These are phyloP conservation scores for Hypoxylon sp. DNA, from an alignment of 2,329 filamentous ascomycete genomes.

Conservation along the genomic window DNA sequence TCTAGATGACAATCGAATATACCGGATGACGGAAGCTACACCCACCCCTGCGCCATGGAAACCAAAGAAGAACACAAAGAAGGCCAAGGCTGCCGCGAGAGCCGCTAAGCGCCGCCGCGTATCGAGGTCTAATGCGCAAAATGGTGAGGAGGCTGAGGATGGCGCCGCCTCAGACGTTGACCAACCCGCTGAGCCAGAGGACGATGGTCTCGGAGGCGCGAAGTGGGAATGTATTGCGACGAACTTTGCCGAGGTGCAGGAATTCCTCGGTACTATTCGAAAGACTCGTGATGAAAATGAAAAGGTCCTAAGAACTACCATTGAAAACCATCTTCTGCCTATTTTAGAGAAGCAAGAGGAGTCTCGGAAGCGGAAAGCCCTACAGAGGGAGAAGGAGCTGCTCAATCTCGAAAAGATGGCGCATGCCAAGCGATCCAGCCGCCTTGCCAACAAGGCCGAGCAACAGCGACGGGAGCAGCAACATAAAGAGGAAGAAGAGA, in stretches of 20 bases:
- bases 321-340: slow-evolving; percentile 85
- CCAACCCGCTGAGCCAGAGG: slow-evolving; percentile 56
- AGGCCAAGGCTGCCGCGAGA: slow-evolving; percentile 73
- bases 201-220: slow-evolving; percentile 80
- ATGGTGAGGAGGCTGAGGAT: slow-evolving; percentile 58
- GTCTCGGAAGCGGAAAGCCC: slow-evolving; percentile 78
- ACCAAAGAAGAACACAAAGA: slow-evolving; percentile 75
- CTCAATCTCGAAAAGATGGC: slow-evolving; percentile 87
- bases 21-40: slow-evolving; percentile 85
- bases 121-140: slow-evolving; percentile 60
- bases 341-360: slow-evolving; percentile 85
- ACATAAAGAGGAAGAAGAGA: slow-evolving; percentile 78
- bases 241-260: slow-evolving; percentile 81
- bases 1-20: slow-evolving; percentile 93
- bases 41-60: slow-evolving; percentile 71
- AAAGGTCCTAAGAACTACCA: slow-evolving; percentile 78
- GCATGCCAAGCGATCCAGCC: slow-evolving; percentile 93
- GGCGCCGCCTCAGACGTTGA: slow-evolving; percentile 53
- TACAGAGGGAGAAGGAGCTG: slow-evolving; percentile 81
- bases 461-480: slow-evolving; percentile 82
- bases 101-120: slow-evolving; percentile 80
- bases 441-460: slow-evolving; percentile 86
- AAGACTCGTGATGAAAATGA: slow-evolving; percentile 89
- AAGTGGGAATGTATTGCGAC: slow-evolving; percentile 94
- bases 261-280: slow-evolving; percentile 78